These are phyloP conservation scores for Gossypium raimondii DNA, from an alignment of 345 rosid genomes.

Conservation along the genomic window DNA sequence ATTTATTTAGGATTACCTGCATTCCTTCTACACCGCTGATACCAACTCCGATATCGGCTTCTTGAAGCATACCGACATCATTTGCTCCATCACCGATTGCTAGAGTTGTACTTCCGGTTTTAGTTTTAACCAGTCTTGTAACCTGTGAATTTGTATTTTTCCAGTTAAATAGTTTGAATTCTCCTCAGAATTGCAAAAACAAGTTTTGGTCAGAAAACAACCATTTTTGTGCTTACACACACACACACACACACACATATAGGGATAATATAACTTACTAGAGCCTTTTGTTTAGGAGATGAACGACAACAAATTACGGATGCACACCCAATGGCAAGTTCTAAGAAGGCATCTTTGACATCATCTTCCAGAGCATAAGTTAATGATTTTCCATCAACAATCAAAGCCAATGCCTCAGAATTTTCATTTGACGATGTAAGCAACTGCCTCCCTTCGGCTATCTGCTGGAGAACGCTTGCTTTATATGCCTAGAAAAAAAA, in stretches of 20 bases:
- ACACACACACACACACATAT: background rate
- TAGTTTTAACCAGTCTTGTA: constrained; percentile 81
- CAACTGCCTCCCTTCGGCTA: constrained; percentile 49
- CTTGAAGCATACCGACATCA: constrained; percentile 99
- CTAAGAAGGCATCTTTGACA: constrained; percentile 65
- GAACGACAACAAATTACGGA: constrained; percentile 97
- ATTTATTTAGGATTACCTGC: constrained; percentile 50
- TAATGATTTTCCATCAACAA: constrained; percentile 86
- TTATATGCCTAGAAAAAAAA: constrained; percentile 51
- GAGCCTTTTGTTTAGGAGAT: constrained; percentile 94
- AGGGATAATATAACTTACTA: constrained; percentile 41
- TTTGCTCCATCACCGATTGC: constrained; percentile 97
- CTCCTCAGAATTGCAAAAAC: background rate
- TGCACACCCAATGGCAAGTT: constrained; percentile 82
- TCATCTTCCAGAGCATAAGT: constrained; percentile 73
- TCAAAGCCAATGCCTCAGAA: constrained; percentile 72
- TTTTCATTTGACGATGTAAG: constrained; percentile 46
- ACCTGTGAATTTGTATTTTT: constrained; percentile 45
- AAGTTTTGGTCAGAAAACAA: background rate
- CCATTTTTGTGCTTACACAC: background rate
- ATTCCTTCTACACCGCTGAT: constrained; percentile 97
- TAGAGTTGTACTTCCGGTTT: constrained; percentile 79
- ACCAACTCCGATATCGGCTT: constrained; percentile 93
- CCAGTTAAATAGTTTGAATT: constrained; percentile 8
- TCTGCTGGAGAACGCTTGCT: constrained; percentile 53